Percentiles rank a stretch among this genome's conserved stretches.
Conservation (phyloP, 371 early-diverging fungal species). For the Thermomucor indicae-seudaticae region DNA sequence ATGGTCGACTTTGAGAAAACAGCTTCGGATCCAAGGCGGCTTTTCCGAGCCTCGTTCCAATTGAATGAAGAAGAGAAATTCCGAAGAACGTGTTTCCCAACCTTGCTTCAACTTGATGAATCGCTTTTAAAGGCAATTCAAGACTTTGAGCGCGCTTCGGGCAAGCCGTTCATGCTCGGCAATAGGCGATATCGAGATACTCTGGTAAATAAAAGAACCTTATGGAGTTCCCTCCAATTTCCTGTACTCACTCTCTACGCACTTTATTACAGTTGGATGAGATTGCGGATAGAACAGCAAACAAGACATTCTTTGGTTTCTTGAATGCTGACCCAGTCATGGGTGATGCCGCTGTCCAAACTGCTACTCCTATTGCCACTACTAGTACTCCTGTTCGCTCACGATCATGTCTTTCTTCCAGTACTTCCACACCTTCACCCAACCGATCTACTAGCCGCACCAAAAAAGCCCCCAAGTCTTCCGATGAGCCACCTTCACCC, state of each 20-base stretch:
- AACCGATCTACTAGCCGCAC: no score
- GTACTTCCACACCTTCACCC: background rate
- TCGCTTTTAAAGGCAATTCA: conserved; percentile 53
- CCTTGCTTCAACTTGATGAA: conserved; percentile 72
- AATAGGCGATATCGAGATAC: conserved; percentile 47
- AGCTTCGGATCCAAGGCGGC: conserved; percentile 81
- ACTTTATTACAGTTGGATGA: conserved; percentile 43
- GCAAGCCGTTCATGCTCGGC: conserved; percentile 53
- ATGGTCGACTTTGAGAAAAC: conserved; percentile 86
- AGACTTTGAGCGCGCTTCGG: conserved; percentile 48
- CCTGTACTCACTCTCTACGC: conserved; percentile 1
- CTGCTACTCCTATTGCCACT: no score
- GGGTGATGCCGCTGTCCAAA: no score
- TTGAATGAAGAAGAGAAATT: conserved; percentile 86
- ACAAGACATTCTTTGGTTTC: conserved; percentile 69
- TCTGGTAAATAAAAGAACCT: conserved; percentile 22
- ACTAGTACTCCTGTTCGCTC: no score
- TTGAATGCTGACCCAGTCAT: conserved; percentile 40
- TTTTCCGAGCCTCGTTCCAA: conserved; percentile 80
- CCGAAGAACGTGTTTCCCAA: conserved; percentile 81
- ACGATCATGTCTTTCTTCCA: no score
- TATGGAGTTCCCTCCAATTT: background rate
- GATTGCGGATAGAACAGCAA: conserved; percentile 62
- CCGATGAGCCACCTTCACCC: no score
- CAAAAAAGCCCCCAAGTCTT: no score